Evolutionary conservation across 306 rosid species (phyloP).

Genomic region (Purshia tridentata): DNA sequence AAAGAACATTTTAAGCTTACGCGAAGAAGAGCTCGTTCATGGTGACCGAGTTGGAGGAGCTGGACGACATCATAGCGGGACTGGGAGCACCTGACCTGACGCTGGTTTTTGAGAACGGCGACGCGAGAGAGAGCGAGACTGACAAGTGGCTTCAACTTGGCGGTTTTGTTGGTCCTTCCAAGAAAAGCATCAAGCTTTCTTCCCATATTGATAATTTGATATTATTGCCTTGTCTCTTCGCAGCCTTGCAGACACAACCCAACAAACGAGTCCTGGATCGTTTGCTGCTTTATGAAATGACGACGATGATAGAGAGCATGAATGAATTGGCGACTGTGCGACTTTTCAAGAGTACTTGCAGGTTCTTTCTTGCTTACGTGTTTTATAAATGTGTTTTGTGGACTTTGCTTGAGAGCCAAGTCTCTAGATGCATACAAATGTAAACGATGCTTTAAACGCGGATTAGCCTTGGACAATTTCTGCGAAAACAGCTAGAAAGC

Average conservation of each 20-base stretch:
- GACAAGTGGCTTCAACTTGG: conserved; percentile 54
- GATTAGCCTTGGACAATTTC: neutral
- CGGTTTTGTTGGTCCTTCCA: conserved; percentile 56
- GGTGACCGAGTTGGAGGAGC: conserved; percentile 71
- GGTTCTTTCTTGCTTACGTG: neutral
- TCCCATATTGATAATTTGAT: conserved; percentile 44
- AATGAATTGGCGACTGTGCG: neutral
- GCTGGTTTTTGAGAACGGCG: conserved; percentile 62
- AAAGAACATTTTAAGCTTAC: conserved; percentile 36
- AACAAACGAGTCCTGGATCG: conserved; percentile 27
- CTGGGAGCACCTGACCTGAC: conserved; percentile 48
- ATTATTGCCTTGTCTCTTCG: neutral
- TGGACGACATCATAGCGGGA: conserved; percentile 69
- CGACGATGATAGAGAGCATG: conserved; percentile 9
- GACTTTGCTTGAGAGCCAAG: conserved; percentile 16
- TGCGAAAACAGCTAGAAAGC: neutral
- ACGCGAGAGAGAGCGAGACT: conserved; percentile 76
- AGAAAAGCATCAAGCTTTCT: conserved; percentile 68
- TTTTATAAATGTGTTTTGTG: neutral
- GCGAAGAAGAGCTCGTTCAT: conserved; percentile 75
- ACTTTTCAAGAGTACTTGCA: neutral
- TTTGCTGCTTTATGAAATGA: conserved; percentile 19
- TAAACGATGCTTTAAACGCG: conserved; percentile 11
- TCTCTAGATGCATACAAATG: conserved; percentile 11
- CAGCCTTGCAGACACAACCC: neutral